Evolutionary conservation across 768 basidiomycete genomes (phyloP), one percentile per base, ranked within the genome.

Genomic region (Mrakia frigida): DNA sequence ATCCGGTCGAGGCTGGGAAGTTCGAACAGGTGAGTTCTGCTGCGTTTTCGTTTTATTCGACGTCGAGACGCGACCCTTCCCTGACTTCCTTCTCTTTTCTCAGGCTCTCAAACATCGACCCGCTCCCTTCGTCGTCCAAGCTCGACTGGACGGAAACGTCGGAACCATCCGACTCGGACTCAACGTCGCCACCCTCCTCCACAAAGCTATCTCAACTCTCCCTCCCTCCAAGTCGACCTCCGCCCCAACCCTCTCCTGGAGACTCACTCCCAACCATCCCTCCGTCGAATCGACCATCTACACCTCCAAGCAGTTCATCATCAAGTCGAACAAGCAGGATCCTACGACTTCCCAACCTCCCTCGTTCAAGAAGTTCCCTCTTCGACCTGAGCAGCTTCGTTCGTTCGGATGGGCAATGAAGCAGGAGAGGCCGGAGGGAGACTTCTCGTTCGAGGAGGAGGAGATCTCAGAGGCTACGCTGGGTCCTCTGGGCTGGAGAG

Each of bases 341-440:
- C 84, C 85, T 14, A 85, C 90, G 80, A 90, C 92, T 79, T 80
- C 80, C 1, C 93, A 95, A 80, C 94, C 94, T 0, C 90, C 90
- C 1, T 88, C 88, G 80, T 97, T 96, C 86, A 46, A 53, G 35
- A 87, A 87, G 80, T 85, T 90, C 16, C 84, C 87, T 25, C 87
- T 98, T 39, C 88, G 95, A 56, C 87, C 85, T 41, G 95, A 98
- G 80, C 95, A 98, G 81, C 86, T 92, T 31, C 92, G 94, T 39
- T 97, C 94, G 4, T 84, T 97, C 73, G 88, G 88, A 71, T 98
- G 95, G 95, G 97, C 97, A 95, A 84, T 96, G 63, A 82, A 85
- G 63, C 92, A 92, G 80, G 95, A 98, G 83, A 85, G 87, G 2
- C 74, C 80, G 1, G 85, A 88, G 46, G 88, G 88, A 0, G 83